These are phyloP conservation scores for Fomitopsis betulina DNA, from an alignment of 1,284 basidiomycete genomes.

Conservation along the genomic window DNA sequence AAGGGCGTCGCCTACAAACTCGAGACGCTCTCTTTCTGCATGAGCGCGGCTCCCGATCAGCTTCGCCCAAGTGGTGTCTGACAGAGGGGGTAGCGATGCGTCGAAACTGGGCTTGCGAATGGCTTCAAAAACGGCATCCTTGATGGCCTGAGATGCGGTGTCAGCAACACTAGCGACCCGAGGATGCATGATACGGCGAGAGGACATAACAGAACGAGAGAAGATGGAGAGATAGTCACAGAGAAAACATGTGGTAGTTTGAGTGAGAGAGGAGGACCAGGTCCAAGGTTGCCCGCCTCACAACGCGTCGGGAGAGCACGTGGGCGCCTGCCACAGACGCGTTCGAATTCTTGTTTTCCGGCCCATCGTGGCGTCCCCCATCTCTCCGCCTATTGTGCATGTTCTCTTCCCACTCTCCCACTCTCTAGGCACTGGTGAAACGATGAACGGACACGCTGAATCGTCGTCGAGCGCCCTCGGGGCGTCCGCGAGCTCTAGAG, in stretches of 20 bases:
- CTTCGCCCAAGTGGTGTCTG: constrained; percentile 24
- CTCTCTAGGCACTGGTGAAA: constrained; percentile 1
- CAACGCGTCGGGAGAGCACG: neutral
- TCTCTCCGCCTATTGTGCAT: neutral
- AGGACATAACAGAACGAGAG: neutral
- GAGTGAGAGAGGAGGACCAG: neutral
- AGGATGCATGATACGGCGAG: neutral
- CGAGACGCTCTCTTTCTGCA: constrained; percentile 26
- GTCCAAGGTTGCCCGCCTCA: neutral
- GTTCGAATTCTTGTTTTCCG: constrained; percentile 1
- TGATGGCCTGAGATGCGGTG: constrained; percentile 9
- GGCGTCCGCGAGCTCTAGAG: constrained; percentile 15
- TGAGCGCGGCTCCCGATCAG: constrained; percentile 14
- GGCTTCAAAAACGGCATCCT: constrained; percentile 17
- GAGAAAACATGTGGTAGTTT: neutral
- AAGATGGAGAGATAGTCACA: neutral
- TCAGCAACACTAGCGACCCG: neutral
- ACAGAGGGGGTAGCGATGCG: constrained; percentile 25
- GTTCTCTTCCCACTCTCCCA: neutral
- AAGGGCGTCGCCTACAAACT: constrained; percentile 31
- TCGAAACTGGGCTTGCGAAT: constrained; percentile 21
- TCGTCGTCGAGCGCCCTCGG: constrained; percentile 12
- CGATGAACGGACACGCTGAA: constrained; percentile 13
- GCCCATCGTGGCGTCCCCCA: neutral
- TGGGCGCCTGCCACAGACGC: constrained; percentile 4